Percentiles rank a stretch among this genome's conserved stretches.
Evolutionary conservation across 495 filamentous ascomycete species (phyloP).

Genomic region (Penicilliopsis zonata): DNA sequence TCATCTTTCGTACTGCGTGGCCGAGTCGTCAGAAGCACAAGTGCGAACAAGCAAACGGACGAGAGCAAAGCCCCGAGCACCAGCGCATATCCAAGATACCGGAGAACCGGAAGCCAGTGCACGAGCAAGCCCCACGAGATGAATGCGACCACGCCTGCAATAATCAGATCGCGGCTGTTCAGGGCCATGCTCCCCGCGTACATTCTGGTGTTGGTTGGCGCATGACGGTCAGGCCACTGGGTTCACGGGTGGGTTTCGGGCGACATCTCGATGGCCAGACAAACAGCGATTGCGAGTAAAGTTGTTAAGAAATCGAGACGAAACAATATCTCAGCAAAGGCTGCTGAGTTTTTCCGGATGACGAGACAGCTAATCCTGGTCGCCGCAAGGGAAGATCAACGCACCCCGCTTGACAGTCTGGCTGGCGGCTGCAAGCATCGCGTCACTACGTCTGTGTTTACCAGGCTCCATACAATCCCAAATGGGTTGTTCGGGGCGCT

Average conservation of each 20-base stretch:
- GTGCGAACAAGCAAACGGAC: conserved; percentile 37
- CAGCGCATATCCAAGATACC: conserved; percentile 73
- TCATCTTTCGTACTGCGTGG: conserved; percentile 22
- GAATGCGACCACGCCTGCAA: conserved; percentile 59
- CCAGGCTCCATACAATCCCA: too few relatives aligned
- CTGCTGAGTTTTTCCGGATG: too few relatives aligned
- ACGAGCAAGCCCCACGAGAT: conserved; percentile 77
- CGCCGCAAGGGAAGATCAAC: too few relatives aligned
- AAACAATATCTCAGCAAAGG: too few relatives aligned
- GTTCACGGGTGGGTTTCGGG: conserved; percentile 6
- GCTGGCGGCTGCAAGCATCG: too few relatives aligned
- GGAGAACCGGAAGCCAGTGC: conserved; percentile 66
- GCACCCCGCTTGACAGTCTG: too few relatives aligned
- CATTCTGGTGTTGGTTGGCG: conserved; percentile 12
- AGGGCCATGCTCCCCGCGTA: conserved; percentile 55
- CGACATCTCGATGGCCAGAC: not conserved
- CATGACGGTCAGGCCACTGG: conserved; percentile 20
- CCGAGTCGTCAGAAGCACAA: conserved; percentile 49
- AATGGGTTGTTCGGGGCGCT: too few relatives aligned
- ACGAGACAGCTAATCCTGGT: too few relatives aligned
- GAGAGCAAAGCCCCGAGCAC: conserved; percentile 49
- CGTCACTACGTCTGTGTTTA: too few relatives aligned
- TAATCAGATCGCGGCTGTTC: conserved; percentile 59
- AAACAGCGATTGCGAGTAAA: too few relatives aligned
- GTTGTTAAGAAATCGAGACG: too few relatives aligned